Evolutionary conservation across 345 rosid genomes (phyloP).

Genomic region (Raphanus raphanistrum): DNA sequence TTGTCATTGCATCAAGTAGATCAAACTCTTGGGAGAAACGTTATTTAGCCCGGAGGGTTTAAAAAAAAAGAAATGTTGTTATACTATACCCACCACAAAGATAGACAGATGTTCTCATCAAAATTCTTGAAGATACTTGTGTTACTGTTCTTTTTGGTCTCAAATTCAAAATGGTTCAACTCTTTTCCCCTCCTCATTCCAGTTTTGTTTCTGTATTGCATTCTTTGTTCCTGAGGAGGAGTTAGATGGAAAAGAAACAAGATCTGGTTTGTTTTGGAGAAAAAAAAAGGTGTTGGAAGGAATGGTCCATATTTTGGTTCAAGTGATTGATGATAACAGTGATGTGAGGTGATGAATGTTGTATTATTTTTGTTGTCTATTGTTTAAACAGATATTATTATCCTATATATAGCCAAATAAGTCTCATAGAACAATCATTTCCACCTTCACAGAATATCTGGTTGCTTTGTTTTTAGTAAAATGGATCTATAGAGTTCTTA

Average conservation of each 20-base stretch:
- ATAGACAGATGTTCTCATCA: slow-evolving; percentile 25
- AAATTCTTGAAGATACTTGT: slow-evolving; percentile 35
- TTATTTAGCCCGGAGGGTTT: slow-evolving; percentile 16
- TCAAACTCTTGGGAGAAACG: slow-evolving; percentile 30
- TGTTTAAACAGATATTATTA: slow-evolving; percentile 20
- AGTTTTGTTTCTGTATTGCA: slow-evolving; percentile 22
- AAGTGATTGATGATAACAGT: slow-evolving; percentile 31
- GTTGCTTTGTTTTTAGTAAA: slow-evolving; percentile 10
- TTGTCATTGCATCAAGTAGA: slow-evolving; percentile 31
- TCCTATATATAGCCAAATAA: slow-evolving; percentile 24
- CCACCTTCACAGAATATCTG: slow-evolving; percentile 17
- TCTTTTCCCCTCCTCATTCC: slow-evolving; percentile 19
- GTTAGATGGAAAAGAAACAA: slow-evolving; percentile 13
- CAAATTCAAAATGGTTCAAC: slow-evolving; percentile 18
- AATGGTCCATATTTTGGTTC: slow-evolving; percentile 16
- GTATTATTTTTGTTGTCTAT: slow-evolving; percentile 24
- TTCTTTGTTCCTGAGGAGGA: slow-evolving; percentile 2
- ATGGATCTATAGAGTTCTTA: slow-evolving; percentile 9
- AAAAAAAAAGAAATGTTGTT: slow-evolving; percentile 10
- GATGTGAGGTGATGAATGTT: slow-evolving; percentile 21
- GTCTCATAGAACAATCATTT: neutral
- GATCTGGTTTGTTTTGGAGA: slow-evolving; percentile 19
- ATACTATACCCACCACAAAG: slow-evolving; percentile 18
- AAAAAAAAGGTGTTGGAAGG: slow-evolving; percentile 8
- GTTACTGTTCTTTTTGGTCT: slow-evolving; percentile 27